Evolutionary conservation across 139 green algal genomes (phyloP), one percentile per base, ranked within the genome.

Genomic region (Coelastrella sp.): DNA sequence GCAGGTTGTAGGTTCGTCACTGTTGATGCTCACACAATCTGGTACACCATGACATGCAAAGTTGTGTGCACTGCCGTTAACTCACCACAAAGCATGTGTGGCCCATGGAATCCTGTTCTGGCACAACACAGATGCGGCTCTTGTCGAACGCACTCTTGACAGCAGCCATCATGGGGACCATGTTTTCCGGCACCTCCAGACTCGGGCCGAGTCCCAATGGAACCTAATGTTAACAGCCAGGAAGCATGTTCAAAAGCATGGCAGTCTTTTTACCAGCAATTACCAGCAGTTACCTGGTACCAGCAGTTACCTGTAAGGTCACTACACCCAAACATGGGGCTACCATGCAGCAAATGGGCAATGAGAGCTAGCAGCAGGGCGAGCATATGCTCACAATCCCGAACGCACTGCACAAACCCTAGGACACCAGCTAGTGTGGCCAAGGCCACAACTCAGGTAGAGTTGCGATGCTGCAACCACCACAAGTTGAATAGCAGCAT

Each of bases 151-250:
- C 78, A 3, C 3, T 8, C 78, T 84, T 5, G 14, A 84, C 78
- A 14, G 56, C 19, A 23, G 78, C 78, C 78, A 84, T 84, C 78
- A 84, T 84, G 54, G 78, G 78, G 5, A 84, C 78, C 56, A 84
- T 57, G 20, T 84, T 84, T 20, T 68, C 56, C 56, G 68, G 19
- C 13, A 84, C 78, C 23, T 84, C 76, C 22, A 7, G 56, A 16
- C 4, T 56, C 11, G 5, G 5, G 78, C 78, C 78, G 4, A 82
- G 32, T 17, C 56, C n/a, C 76, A 82, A 22, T 58, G 32, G 11
- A 82, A 61, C 23, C 76, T 82, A 10, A 32, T 17, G 47, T 16
- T 32, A 82, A n/a, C n/a, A 82, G 23, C 76, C 47, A 82, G 32
- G 20, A 82, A 47, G 32, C 32, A 47, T 47, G 32, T 47, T 47